These are phyloP conservation scores for Colletotrichum neosansevieriae DNA, from an alignment of 2,329 filamentous ascomycete genomes.

Conservation along the genomic window DNA sequence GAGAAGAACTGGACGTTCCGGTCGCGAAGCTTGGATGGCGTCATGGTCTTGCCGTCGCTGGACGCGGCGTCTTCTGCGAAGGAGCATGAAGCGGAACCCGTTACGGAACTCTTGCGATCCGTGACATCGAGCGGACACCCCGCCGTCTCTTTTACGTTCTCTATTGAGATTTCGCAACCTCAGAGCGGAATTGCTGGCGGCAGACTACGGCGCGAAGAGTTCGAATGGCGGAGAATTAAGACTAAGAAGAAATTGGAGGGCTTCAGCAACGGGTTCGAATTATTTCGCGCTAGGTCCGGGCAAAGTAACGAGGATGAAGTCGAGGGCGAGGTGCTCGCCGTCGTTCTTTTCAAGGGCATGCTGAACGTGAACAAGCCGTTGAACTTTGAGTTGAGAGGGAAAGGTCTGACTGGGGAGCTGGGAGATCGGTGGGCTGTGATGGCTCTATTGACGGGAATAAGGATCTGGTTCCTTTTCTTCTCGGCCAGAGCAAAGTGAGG, in stretches of 20 bases:
- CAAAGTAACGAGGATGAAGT: neutral
- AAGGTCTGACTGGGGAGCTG: neutral
- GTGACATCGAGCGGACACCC: neutral
- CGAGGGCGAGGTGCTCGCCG: neutral
- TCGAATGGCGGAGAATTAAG: neutral
- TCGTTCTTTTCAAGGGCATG: neutral
- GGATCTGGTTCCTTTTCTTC: constrained; percentile 3
- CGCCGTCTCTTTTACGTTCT: neutral
- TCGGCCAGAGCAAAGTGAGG: neutral
- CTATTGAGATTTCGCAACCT: neutral
- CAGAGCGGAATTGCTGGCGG: neutral
- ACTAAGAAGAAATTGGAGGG: neutral
- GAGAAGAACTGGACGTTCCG: constrained; percentile 1
- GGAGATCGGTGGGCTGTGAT: neutral
- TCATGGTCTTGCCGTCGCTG: constrained; percentile 3
- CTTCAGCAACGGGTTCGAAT: neutral
- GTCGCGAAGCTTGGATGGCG: neutral
- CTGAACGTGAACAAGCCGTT: constrained; percentile 6
- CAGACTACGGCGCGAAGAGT: neutral
- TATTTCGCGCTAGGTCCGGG: neutral
- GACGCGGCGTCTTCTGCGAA: neutral
- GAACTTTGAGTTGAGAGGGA: neutral
- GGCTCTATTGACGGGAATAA: neutral
- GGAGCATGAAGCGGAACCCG: neutral
- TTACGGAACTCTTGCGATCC: neutral